Conservation (phyloP, 2,329 filamentous ascomycete genomes). For the Colletotrichum tanaceti region DNA sequence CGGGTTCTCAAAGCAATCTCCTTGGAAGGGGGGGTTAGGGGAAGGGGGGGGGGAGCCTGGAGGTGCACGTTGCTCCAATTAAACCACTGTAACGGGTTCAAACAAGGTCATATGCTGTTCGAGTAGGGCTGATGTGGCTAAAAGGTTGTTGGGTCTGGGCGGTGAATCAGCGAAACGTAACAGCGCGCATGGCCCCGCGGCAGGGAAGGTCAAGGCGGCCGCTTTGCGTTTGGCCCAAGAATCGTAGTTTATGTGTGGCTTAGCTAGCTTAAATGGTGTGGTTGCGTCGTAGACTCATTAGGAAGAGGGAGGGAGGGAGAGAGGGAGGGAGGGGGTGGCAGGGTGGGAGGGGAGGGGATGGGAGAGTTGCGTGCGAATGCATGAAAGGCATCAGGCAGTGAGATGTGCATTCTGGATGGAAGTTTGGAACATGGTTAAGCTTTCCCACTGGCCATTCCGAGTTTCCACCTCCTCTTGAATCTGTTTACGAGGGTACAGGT, state of each 20-base stretch:
- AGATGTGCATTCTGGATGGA: too few relatives aligned
- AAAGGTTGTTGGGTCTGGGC: neutral
- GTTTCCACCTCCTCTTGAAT: too few relatives aligned
- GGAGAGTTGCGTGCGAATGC: too few relatives aligned
- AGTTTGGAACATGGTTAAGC: too few relatives aligned
- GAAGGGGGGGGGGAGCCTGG: too few relatives aligned
- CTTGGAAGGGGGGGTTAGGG: neutral
- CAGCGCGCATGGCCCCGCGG: too few relatives aligned
- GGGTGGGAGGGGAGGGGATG: neutral
- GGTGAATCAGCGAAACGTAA: neutral
- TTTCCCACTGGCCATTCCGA: too few relatives aligned
- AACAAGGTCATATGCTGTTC: slow-evolving; percentile 17
- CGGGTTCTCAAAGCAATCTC: slow-evolving; percentile 5
- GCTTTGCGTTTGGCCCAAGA: slow-evolving; percentile 29
- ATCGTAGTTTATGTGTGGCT: too few relatives aligned
- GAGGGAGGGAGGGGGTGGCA: too few relatives aligned
- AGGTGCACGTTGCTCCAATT: slow-evolving; percentile 1
- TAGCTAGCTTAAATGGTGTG: neutral
- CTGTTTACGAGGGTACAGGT: too few relatives aligned
- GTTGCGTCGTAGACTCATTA: slow-evolving; percentile 14
- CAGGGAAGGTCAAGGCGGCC: slow-evolving; percentile 18
- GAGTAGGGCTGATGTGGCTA: slow-evolving; percentile 20
- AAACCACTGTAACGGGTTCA: neutral
- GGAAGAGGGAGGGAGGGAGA: neutral
- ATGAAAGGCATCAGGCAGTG: too few relatives aligned